A percentile compares a stretch with the other conserved stretches of the same genome.
phyloP scores from a whole-genome alignment of 108 stramenopile genomes.

The Skeletonema costatum region DNA sequence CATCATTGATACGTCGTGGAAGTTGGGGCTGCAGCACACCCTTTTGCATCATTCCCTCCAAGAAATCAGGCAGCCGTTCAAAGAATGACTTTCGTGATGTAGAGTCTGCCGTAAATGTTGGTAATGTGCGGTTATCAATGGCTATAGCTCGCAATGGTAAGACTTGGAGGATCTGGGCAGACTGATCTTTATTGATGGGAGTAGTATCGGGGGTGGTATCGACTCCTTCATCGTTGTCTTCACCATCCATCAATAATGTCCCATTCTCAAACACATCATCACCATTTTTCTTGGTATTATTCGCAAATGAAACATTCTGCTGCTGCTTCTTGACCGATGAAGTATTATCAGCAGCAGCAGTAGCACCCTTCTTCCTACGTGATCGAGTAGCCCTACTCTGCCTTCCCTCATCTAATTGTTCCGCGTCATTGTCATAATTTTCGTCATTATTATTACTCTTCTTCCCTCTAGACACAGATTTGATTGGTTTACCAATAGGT shows the following conservation, averaged over 20 bases:
- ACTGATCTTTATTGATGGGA: neutral
- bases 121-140: constrained; percentile 42
- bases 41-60: constrained; percentile 27
- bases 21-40: constrained; percentile 9
- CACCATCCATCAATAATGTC: neutral
- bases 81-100: constrained; percentile 30
- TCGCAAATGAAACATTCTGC: neutral
- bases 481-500: neutral
- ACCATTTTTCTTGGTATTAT: neutral
- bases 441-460: neutral
- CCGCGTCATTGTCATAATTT: constrained; percentile 3
- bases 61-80: constrained; percentile 11
- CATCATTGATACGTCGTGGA: neutral
- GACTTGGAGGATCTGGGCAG: constrained; percentile 8
- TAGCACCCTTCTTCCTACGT: neutral
- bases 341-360: neutral
- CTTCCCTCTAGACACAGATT: neutral
- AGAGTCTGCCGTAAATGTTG: constrained; percentile 38
- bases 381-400: neutral
- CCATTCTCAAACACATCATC: neutral
- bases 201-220: neutral
- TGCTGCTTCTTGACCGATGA: neutral
- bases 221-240: neutral
- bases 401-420: neutral
- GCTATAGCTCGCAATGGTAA: constrained; percentile 29